Evolutionary conservation across 176 grass and related monocot species (phyloP).

Genomic region (Carex pumila): DNA sequence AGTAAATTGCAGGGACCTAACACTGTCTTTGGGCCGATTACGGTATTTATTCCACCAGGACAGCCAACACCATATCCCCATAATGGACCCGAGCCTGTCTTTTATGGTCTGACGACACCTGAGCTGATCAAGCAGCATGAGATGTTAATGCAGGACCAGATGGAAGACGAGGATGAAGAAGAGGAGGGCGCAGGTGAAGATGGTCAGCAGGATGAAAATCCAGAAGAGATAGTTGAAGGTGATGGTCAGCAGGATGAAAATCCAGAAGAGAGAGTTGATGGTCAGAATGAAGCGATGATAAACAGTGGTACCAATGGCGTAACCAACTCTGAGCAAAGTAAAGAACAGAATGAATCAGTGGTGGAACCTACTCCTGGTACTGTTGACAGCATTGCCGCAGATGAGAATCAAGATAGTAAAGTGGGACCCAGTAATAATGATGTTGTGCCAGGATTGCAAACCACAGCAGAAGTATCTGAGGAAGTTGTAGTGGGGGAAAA

Average conservation of each 20-base stretch:
- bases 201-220: not conserved
- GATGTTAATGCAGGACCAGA: not conserved
- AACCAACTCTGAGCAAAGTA: not conserved
- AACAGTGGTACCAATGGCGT: not conserved
- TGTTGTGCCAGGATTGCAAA: not conserved
- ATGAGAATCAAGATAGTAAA: not conserved
- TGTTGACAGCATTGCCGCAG: too few species aligned
- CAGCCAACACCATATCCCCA: constrained; percentile 17
- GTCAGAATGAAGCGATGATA: not conserved
- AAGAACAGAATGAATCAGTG: not conserved
- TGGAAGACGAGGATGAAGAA: not conserved
- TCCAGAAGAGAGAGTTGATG: not conserved
- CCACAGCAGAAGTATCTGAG: not conserved
- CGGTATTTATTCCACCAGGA: constrained; percentile 33
- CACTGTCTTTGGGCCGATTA: constrained; percentile 35
- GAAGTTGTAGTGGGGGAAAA: not conserved
- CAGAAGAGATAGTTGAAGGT: not conserved
- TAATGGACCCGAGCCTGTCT: constrained; percentile 30
- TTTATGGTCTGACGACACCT: constrained; percentile 36
- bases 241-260: not conserved
- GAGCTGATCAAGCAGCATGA: constrained; percentile 35
- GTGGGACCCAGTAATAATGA: not conserved
- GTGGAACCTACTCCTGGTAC: not conserved
- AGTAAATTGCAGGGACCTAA: constrained; percentile 33
- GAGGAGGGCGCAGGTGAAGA: not conserved